Percentiles rank a stretch among this genome's conserved stretches.
Conservation (phyloP, 768 basidiomycete genomes). For the Trametes gibbosa region DNA sequence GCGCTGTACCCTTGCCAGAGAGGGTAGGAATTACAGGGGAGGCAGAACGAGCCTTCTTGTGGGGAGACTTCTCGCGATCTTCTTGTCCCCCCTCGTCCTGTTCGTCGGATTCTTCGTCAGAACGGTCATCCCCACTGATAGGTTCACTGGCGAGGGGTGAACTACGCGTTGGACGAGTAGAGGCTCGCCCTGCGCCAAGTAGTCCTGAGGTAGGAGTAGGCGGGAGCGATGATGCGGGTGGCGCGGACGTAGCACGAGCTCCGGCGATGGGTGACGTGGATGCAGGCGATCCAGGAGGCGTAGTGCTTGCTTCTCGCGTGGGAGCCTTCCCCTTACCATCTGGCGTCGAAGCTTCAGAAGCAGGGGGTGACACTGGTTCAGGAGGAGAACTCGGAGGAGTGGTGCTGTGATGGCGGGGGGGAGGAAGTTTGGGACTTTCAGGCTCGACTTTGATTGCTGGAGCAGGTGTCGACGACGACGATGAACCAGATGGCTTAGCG, state of each 20-base stretch:
- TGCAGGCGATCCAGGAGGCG: constrained; percentile 63
- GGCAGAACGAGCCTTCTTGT: constrained; percentile 5
- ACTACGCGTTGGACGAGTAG: constrained; percentile 67
- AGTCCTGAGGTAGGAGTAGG: constrained; percentile 30
- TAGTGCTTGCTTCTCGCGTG: constrained; percentile 46
- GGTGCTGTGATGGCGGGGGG: background rate
- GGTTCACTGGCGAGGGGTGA: constrained; percentile 65
- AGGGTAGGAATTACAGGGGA: constrained; percentile 1
- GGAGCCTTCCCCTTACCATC: constrained; percentile 4
- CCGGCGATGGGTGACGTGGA: constrained; percentile 16
- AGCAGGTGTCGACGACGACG: background rate
- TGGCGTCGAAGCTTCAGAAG: constrained; percentile 1
- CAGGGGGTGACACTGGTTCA: constrained; percentile 6
- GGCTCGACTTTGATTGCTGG: constrained; percentile 4
- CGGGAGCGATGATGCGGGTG: constrained; percentile 33
- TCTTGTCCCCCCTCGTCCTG: constrained; percentile 1
- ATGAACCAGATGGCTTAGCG: background rate
- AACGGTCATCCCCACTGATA: constrained; percentile 44
- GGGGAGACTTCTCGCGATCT: background rate
- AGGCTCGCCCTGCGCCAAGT: constrained; percentile 54
- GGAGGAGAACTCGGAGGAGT: constrained; percentile 14
- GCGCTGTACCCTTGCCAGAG: background rate
- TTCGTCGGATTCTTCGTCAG: constrained; percentile 35
- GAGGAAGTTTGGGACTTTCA: background rate
- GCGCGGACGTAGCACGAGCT: constrained; percentile 31